Percentiles rank a stretch among this genome's conserved stretches.
These are phyloP conservation scores for Sporothrix brasiliensis DNA, from an alignment of 2,329 filamentous ascomycete species.

Conservation along the genomic window DNA sequence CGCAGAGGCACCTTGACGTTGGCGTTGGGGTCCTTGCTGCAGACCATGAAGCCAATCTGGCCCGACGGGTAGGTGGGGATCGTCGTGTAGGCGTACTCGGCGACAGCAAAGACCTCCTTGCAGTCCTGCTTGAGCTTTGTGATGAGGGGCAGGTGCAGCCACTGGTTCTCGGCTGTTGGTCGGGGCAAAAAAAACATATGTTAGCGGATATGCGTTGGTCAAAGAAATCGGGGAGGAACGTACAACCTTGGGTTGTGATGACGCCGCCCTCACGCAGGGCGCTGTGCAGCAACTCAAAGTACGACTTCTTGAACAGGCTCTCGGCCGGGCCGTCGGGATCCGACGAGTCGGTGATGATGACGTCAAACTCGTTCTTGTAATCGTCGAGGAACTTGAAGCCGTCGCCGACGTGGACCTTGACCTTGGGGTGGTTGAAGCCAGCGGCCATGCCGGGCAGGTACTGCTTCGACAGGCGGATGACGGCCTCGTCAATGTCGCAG, in stretches of 20 bases:
- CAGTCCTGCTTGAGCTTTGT: conserved; percentile 94
- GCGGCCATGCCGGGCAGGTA: conserved; percentile 93
- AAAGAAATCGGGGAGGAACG: conserved; percentile 55
- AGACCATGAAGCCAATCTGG: conserved; percentile 99
- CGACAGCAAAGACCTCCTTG: conserved; percentile 94
- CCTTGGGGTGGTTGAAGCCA: conserved; percentile 91
- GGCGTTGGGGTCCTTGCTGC: conserved; percentile 86
- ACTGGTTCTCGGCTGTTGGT: conserved; percentile 89
- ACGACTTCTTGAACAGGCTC: conserved; percentile 96
- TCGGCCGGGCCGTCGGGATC: conserved; percentile 97
- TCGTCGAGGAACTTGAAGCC: conserved; percentile 98
- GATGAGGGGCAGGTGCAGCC: conserved; percentile 95
- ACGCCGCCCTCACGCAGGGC: conserved; percentile 94
- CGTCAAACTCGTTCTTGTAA: conserved; percentile 96
- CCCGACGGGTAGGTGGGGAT: conserved; percentile 99
- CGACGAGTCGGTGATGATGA: conserved; percentile 98
- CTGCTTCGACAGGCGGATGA: conserved; percentile 97
- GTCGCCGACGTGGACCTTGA: conserved; percentile 89
- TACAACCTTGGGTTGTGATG: conserved; percentile 99
- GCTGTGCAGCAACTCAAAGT: conserved; percentile 90
- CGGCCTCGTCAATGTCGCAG: conserved; percentile 98
- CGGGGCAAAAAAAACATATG: conserved; percentile 31
- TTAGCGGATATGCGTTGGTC: conserved; percentile 24
- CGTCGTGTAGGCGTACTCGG: conserved; percentile 98
- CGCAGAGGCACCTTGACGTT: conserved; percentile 86